Percentiles rank a stretch among this genome's conserved stretches.
Evolutionary conservation across 352 stramenopile species (phyloP).

Genomic region (Phytophthora idaei): DNA sequence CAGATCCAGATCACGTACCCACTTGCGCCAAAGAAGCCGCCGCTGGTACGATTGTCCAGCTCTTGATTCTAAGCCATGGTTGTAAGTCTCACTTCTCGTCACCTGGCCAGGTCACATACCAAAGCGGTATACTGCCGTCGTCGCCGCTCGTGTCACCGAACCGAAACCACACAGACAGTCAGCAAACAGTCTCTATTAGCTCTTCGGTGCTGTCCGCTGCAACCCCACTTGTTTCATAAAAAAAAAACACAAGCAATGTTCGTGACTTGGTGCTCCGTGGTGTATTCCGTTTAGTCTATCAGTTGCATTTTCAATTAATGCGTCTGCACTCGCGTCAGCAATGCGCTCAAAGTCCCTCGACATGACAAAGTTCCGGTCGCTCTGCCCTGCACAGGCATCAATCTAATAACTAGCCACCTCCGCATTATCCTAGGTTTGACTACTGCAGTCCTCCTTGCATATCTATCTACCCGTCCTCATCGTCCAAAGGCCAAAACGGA

Average conservation of each 20-base stretch:
- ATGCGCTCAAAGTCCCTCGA: slow-evolving; percentile 29
- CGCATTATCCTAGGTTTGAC: not conserved
- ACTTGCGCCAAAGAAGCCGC: slow-evolving; percentile 34
- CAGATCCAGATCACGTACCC: slow-evolving; percentile 76
- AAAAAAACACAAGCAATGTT: not conserved
- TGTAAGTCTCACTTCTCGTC: not conserved
- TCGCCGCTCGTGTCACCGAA: slow-evolving; percentile 11
- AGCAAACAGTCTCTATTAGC: slow-evolving; percentile 4
- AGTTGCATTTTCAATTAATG: slow-evolving; percentile 33
- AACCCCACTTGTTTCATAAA: slow-evolving; percentile 33
- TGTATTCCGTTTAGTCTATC: slow-evolving; percentile 47
- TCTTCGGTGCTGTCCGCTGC: slow-evolving; percentile 12
- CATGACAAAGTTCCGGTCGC: slow-evolving; percentile 18
- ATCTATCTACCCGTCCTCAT: not conserved
- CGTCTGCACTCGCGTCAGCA: slow-evolving; percentile 24
- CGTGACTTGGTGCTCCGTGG: slow-evolving; percentile 15
- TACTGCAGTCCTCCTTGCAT: not conserved
- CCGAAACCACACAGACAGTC: slow-evolving; percentile 11
- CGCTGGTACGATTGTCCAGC: slow-evolving; percentile 19
- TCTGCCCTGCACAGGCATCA: slow-evolving; percentile 10
- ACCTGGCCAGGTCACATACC: slow-evolving; percentile 30
- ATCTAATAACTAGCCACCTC: slow-evolving; percentile 30
- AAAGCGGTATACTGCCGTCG: slow-evolving; percentile 26
- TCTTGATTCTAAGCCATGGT: not conserved
- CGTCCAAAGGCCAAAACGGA: slow-evolving; percentile 1